These are phyloP conservation scores for Gaeumannomyces sp. DNA, from an alignment of 2,329 filamentous ascomycete species.

Conservation along the genomic window DNA sequence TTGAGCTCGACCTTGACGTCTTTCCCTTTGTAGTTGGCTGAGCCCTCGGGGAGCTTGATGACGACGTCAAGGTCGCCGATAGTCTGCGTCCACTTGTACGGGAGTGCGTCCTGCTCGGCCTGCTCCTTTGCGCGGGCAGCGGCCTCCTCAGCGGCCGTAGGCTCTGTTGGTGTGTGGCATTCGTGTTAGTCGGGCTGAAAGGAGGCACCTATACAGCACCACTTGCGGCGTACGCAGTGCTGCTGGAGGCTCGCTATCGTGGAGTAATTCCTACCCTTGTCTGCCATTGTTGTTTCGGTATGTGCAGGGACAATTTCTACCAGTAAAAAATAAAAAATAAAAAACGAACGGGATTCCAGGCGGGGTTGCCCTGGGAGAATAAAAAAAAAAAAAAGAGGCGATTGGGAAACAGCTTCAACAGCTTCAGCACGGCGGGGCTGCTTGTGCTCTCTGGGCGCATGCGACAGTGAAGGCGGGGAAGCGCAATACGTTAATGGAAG, in stretches of 20 bases:
- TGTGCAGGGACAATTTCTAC: too few species aligned
- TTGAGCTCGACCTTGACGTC: slow-evolving; percentile 81
- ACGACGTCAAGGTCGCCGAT: slow-evolving; percentile 82
- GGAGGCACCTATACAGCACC: background rate
- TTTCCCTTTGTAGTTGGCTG: slow-evolving; percentile 70
- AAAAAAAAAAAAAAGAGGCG: background rate
- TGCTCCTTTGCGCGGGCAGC: slow-evolving; percentile 64
- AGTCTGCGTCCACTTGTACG: slow-evolving; percentile 96
- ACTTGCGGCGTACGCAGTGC: too few species aligned
- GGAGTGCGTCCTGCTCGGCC: slow-evolving; percentile 82
- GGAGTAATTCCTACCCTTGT: slow-evolving; percentile 6
- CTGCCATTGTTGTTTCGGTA: slow-evolving; percentile 6
- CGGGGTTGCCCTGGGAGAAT: background rate
- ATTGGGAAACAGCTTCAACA: slow-evolving; percentile 3
- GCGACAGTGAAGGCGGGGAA: background rate
- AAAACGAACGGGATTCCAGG: background rate
- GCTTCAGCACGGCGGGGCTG: background rate
- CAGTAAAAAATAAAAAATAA: too few species aligned
- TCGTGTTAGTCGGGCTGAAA: background rate
- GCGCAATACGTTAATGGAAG: background rate
- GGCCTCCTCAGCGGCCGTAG: slow-evolving; percentile 48
- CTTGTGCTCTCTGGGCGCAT: background rate
- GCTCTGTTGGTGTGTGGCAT: slow-evolving; percentile 32
- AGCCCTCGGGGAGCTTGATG: slow-evolving; percentile 56
- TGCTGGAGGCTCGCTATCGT: background rate